A percentile compares a stretch with the other conserved stretches of the same genome.
Evolutionary conservation across 2,329 filamentous ascomycete species (phyloP).

Genomic region (Pyricularia sp.): DNA sequence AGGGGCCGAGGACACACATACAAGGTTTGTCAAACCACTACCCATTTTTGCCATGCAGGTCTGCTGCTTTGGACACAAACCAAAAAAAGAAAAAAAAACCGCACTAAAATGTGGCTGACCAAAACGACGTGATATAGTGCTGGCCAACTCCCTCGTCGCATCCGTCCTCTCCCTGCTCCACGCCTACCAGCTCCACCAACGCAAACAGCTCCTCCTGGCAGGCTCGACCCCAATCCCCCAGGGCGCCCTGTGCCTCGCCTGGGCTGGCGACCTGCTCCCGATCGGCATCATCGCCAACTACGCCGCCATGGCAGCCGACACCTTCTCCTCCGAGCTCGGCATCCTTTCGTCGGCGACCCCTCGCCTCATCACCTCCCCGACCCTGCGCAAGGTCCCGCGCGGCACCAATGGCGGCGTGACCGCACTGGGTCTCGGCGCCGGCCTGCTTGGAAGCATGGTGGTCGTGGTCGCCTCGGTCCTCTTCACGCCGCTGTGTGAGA

Average conservation of each 20-base stretch:
- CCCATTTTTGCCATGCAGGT: not conserved
- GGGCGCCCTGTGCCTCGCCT: constrained; percentile 45
- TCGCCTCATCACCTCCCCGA: constrained; percentile 75
- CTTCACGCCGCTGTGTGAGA: constrained; percentile 59
- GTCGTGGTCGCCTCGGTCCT: constrained; percentile 56
- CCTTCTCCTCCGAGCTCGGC: constrained; percentile 89
- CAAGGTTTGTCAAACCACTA: constrained; percentile 45
- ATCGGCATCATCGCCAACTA: constrained; percentile 73
- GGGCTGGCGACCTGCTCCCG: constrained; percentile 53
- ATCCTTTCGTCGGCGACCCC: constrained; percentile 72
- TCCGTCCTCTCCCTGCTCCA: constrained; percentile 54
- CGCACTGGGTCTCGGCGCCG: constrained; percentile 60
- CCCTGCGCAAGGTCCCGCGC: constrained; percentile 67
- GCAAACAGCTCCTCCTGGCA: constrained; percentile 26
- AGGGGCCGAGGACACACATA: constrained; percentile 73
- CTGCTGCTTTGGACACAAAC: not conserved
- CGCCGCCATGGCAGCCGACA: constrained; percentile 84
- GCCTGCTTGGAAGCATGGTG: constrained; percentile 63
- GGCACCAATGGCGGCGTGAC: constrained; percentile 95
- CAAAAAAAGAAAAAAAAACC: not conserved
- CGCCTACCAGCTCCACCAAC: constrained; percentile 44
- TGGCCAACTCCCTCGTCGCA: constrained; percentile 79
- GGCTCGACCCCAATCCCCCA: constrained; percentile 17
- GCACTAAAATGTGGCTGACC: not conserved
- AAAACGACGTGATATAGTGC: constrained; percentile 34